Percentiles rank a stretch among this genome's conserved stretches.
Conservation (phyloP, 768 basidiomycete species). For the Russula emetica region DNA sequence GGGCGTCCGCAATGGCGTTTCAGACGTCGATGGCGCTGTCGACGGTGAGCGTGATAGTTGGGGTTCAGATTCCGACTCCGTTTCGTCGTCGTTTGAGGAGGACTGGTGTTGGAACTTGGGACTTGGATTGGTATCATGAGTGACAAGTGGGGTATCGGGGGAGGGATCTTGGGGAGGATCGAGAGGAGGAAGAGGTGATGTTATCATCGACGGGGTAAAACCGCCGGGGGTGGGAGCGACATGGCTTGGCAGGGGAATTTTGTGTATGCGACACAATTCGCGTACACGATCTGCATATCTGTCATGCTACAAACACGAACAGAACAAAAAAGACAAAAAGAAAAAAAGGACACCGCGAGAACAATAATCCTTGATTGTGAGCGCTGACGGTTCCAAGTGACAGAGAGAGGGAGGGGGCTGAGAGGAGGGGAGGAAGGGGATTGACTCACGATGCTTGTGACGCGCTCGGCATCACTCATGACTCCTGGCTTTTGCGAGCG, state of each 20-base stretch:
- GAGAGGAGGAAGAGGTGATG: not conserved
- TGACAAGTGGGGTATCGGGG: not conserved
- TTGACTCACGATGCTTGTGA: constrained; percentile 16
- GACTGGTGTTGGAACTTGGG: not conserved
- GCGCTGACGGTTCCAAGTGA: not conserved
- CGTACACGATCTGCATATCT: constrained; percentile 15
- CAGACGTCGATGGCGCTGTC: not conserved
- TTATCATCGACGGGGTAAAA: not conserved
- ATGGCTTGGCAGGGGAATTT: constrained; percentile 2
- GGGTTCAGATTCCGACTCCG: not conserved
- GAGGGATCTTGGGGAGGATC: not conserved
- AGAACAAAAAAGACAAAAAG: not conserved
- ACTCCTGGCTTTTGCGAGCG: not conserved
- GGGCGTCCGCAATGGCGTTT: not conserved
- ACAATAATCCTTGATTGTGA: not conserved
- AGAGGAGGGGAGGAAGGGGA: too few species aligned
- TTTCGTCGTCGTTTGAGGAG: not conserved
- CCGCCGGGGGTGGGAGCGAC: not conserved
- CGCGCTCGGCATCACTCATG: constrained; percentile 11
- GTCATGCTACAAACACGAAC: constrained; percentile 9
- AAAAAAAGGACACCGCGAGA: not conserved
- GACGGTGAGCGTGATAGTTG: not conserved
- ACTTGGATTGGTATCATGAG: too few species aligned
- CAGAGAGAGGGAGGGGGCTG: not conserved
- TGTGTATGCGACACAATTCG: not conserved